Evolutionary conservation across 768 basidiomycete genomes (phyloP), one percentile per base, ranked within the genome.

Genomic region (Kwoniella mangroviensis): DNA sequence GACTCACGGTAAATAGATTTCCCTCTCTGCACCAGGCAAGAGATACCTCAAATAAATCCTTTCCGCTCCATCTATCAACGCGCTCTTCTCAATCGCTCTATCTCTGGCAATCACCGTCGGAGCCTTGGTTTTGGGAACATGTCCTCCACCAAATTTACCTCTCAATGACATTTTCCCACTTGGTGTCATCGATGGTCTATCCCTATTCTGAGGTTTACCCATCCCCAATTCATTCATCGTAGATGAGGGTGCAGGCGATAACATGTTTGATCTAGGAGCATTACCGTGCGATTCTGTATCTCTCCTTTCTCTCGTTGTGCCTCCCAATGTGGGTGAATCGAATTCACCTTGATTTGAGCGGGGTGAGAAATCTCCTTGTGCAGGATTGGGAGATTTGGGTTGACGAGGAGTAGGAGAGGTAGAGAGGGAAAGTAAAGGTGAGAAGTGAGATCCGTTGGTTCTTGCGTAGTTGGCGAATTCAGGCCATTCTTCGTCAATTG

Each of bases 401-500:
- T 49, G 17, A 49, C 49, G 21, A 63, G 70, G 59, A 65, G 24
- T 12, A 63, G 68, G 19, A n/a, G 24, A 17, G 66, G 68, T 43
- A n/a, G 69, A 55, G 15, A 80, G 63, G 10, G 92, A 92, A 11
- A 96, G 91, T 26, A 96, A 90, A 0, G 92, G 90, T 10, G 93
- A 92, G 77, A 98, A 98, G 67, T 96, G 94, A 4, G 93, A 94
- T 4, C 96, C 97, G 60, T 96, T 86, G 56, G 91, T 86, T 57
- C 93, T 89, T 13, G 97, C 97, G 81, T 94, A 93, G 73, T 94
- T 91, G 89, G 93, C 95, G 79, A 96, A 98, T 83, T 97, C 93
- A 5, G 97, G 97, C 97, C 97, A 99, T 82, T 98, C 97, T 19
- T 98, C 92, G 81, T 91, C 91, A 82, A 99, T 92, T 13, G 91